These are phyloP conservation scores for Hyphopichia burtonii DNA, from an alignment of 1,139 yeast genomes.

Conservation along the genomic window DNA sequence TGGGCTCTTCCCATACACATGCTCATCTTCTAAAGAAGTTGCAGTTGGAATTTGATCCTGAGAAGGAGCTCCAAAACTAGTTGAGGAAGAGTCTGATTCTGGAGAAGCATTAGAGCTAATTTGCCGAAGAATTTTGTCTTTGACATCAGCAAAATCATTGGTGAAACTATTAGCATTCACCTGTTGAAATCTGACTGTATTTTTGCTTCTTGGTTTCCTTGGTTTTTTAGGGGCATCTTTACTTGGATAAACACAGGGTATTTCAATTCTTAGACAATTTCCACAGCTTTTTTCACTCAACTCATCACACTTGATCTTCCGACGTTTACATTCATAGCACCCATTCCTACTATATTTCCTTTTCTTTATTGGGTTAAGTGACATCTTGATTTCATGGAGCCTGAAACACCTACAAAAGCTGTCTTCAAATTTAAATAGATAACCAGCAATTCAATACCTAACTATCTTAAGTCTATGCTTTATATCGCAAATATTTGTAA, in stretches of 20 bases:
- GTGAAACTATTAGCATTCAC: background rate
- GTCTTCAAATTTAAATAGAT: too few relatives aligned
- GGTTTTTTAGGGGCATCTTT: constrained; percentile 12
- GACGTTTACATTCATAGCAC: constrained; percentile 29
- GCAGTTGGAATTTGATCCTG: too few relatives aligned
- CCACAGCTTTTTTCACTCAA: constrained; percentile 46
- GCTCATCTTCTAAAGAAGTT: too few relatives aligned
- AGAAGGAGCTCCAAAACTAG: too few relatives aligned
- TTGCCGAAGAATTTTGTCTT: background rate
- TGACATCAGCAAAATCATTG: background rate
- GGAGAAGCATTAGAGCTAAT: background rate
- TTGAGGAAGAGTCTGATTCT: too few relatives aligned
- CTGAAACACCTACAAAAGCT: too few relatives aligned
- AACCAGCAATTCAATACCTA: too few relatives aligned
- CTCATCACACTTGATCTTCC: constrained; percentile 50
- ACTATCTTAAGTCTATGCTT: too few relatives aligned
- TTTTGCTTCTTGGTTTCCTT: constrained; percentile 1
- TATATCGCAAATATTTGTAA: too few relatives aligned
- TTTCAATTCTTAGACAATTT: constrained; percentile 25
- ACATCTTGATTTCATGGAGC: too few relatives aligned
- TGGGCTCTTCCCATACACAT: too few relatives aligned
- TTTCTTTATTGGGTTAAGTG: constrained; percentile 5
- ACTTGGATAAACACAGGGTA: constrained; percentile 22
- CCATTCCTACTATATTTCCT: constrained; percentile 26
- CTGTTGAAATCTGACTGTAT: background rate